A percentile compares a stretch with the other conserved stretches of the same genome.
These are phyloP conservation scores for Phlyctochytrium arcticum DNA, from an alignment of 192 early-diverging fungal species.

Conservation along the genomic window DNA sequence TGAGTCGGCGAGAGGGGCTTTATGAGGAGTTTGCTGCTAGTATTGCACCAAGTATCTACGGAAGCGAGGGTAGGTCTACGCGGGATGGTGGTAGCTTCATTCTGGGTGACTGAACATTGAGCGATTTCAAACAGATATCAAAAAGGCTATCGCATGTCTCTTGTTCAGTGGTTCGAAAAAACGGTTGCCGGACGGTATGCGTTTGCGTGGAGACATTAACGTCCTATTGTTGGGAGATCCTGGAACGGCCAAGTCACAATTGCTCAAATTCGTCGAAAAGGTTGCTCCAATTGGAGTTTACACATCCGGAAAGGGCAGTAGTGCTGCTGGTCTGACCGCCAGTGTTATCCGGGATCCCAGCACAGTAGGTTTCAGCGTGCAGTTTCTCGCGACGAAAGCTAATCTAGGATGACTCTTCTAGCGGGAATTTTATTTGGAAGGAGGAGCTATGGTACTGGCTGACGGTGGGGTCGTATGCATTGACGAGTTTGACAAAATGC, in stretches of 20 bases:
- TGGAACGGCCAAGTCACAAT: constrained; percentile 96
- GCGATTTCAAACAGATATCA: constrained; percentile 79
- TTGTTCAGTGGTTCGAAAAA: constrained; percentile 97
- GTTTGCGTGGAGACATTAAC: constrained; percentile 96
- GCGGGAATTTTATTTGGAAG: constrained; percentile 97
- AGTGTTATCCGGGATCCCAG: constrained; percentile 91
- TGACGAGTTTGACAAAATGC: constrained; percentile 99
- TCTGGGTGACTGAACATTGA: neutral
- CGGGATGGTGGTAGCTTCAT: too few species aligned
- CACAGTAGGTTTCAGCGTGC: constrained; percentile 49
- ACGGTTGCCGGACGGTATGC: constrained; percentile 93
- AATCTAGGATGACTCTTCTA: constrained; percentile 3
- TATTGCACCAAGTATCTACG: constrained; percentile 97
- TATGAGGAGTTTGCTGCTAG: constrained; percentile 86
- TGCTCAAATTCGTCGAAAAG: constrained; percentile 98
- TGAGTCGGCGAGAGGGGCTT: constrained; percentile 83
- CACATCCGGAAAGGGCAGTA: constrained; percentile 98
- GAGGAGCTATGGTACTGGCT: constrained; percentile 98
- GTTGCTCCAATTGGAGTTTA: constrained; percentile 97
- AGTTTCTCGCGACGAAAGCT: neutral
- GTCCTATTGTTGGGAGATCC: constrained; percentile 96
- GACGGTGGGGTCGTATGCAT: constrained; percentile 99
- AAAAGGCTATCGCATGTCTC: constrained; percentile 90
- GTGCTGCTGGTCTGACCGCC: constrained; percentile 97
- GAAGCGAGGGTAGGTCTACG: constrained; percentile 65